phyloP scores from a whole-genome alignment of 2,329 filamentous ascomycete genomes.

The Ampelomyces quisqualis region DNA sequence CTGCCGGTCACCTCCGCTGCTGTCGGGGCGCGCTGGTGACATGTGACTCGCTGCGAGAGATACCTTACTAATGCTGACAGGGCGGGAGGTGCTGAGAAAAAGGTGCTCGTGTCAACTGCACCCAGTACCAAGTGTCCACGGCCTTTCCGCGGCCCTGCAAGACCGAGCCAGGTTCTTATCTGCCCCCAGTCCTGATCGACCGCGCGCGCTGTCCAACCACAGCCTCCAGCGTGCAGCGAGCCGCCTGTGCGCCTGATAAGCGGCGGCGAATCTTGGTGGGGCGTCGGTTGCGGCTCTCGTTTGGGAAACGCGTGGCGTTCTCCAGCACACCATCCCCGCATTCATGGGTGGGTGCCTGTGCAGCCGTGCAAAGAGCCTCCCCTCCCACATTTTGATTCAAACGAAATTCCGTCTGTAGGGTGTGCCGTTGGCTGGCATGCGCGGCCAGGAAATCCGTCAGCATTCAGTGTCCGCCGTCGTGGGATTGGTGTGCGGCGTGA shows the following conservation, averaged over 20 bases:
- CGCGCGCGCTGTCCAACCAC: constrained; percentile 17
- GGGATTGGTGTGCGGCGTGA: too few species aligned
- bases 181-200: constrained; percentile 29
- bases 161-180: constrained; percentile 35
- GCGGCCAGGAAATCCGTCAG: too few species aligned
- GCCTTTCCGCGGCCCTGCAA: constrained; percentile 25
- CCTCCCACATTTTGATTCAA: too few species aligned
- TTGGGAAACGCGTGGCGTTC: constrained; percentile 34
- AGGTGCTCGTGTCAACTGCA: constrained; percentile 20
- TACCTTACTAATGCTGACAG: too few species aligned
- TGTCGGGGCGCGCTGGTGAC: constrained; percentile 13
- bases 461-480: too few species aligned
- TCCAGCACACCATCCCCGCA: too few species aligned
- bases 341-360: too few species aligned
- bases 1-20: constrained; percentile 35
- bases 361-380: too few species aligned
- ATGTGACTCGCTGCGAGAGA: constrained; percentile 23
- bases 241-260: constrained; percentile 33
- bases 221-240: constrained; percentile 14
- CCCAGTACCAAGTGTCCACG: constrained; percentile 17
- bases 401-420: too few species aligned
- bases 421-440: too few species aligned
- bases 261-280: constrained; percentile 39
- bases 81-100: too few species aligned
- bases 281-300: constrained; percentile 38